These are phyloP conservation scores for Periconia digitata DNA, from an alignment of 2,329 filamentous ascomycete species.

Conservation along the genomic window DNA sequence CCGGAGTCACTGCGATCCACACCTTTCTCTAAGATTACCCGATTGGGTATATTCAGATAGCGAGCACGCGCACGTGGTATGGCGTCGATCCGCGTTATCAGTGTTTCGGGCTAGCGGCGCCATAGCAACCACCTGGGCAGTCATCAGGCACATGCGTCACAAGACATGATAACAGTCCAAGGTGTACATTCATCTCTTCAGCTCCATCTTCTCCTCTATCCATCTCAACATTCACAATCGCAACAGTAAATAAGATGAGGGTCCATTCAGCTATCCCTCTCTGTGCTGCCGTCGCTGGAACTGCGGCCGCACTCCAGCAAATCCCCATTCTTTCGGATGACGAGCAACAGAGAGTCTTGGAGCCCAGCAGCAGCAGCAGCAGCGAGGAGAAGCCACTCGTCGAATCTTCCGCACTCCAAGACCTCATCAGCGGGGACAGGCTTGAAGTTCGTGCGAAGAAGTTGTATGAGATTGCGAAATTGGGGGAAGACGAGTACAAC, in stretches of 20 bases:
- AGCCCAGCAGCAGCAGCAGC: slow-evolving; percentile 18
- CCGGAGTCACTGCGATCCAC: not conserved
- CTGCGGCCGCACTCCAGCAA: slow-evolving; percentile 23
- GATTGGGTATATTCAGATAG: not conserved
- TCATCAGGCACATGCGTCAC: not conserved
- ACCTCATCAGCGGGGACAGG: slow-evolving; percentile 37
- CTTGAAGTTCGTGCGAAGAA: slow-evolving; percentile 37
- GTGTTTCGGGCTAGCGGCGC: not conserved
- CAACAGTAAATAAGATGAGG: slow-evolving; percentile 20
- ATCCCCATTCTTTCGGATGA: slow-evolving; percentile 30
- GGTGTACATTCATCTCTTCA: not conserved
- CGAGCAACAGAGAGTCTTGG: slow-evolving; percentile 22
- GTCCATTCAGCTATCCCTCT: slow-evolving; percentile 28
- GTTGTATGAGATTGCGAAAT: slow-evolving; percentile 46
- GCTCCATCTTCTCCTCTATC: not conserved
- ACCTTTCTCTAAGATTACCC: not conserved
- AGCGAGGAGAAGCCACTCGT: slow-evolving; percentile 33
- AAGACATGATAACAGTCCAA: not conserved
- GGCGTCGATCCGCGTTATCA: not conserved
- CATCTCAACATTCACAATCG: not conserved
- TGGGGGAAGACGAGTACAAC: slow-evolving; percentile 46
- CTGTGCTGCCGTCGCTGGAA: slow-evolving; percentile 29
- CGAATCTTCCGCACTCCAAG: slow-evolving; percentile 38
- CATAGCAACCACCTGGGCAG: not conserved
- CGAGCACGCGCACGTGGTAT: not conserved